Evolutionary conservation across 108 stramenopile genomes (phyloP), one percentile per base, ranked within the genome.

Genomic region (Pseudonitzschia multiseries): DNA sequence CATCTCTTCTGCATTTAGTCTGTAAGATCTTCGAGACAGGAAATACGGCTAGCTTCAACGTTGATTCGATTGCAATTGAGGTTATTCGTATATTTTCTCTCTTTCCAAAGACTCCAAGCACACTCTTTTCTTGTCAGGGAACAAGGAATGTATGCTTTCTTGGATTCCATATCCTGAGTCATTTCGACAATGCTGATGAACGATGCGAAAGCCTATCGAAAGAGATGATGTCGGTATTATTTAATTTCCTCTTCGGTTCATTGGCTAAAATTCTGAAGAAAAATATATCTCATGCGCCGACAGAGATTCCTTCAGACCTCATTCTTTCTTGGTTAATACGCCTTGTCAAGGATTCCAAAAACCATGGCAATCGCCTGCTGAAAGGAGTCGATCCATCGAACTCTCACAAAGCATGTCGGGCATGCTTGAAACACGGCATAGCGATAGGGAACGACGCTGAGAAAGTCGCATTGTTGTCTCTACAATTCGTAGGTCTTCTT

Each of bases 381-480:
- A 15, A 42, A 59, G 18, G 42, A 60, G 42, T 59, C 13, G 59
- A 71, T n/a, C 0, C 26, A 17, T 43, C 70, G 20, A 28, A 40
- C n/a, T 42, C 29, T 32, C 57, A 57, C 29, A 78, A 78, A 51
- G 22, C 60, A 20, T 68, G 63, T 21, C 59, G 77, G 36, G 61
- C 26, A 22, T 69, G 53, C 46, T 63, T 77, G 61, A 81, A 73
- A 68, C 29, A 74, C 36, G 72, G 75, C 8, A 65, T 72, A 20
- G n/a, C 65, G 18, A 13, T 32, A 2, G 42, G 9, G 24, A 54
- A 54, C 13, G 27, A 63, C n/a, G 27, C 21, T n/a, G 27, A 53
- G 14, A n/a, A 67, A 46, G n/a, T 48, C 24, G 4, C 73, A 14
- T 36, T 64, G 4, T 24, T 53, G 29, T 72, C 66, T n/a, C 57